These are phyloP conservation scores for Bathelium albidoporum DNA, from an alignment of 495 filamentous ascomycete species.

Conservation along the genomic window DNA sequence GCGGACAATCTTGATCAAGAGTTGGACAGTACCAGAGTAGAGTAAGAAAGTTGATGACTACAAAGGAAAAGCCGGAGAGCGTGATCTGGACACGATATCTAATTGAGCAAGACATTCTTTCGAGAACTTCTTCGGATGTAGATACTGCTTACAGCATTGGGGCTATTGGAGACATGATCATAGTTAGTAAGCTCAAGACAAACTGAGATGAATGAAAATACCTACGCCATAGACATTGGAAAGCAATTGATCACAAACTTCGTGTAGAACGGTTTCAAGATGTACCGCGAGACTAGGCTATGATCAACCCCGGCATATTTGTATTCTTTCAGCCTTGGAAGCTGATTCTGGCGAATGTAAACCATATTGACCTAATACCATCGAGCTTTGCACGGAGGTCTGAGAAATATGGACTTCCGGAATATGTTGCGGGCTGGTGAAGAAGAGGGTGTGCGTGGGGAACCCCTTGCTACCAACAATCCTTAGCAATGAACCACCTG, in stretches of 20 bases:
- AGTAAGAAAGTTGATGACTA: constrained; percentile 84
- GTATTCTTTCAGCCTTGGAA: constrained; percentile 81
- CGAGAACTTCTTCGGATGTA: constrained; percentile 14
- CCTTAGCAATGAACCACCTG: too few species aligned
- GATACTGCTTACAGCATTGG: constrained; percentile 47
- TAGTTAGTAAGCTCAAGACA: constrained; percentile 14
- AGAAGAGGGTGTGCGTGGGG: too few species aligned
- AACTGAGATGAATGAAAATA: neutral
- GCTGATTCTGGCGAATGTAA: constrained; percentile 84
- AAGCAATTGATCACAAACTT: constrained; percentile 88
- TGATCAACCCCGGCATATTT: constrained; percentile 87
- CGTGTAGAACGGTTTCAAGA: constrained; percentile 96
- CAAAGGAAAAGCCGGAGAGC: constrained; percentile 80
- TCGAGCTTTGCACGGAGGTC: too few species aligned
- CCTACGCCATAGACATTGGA: constrained; percentile 89
- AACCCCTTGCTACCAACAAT: too few species aligned
- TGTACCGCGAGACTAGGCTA: constrained; percentile 76
- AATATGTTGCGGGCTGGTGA: too few species aligned
- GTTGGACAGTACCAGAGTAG: constrained; percentile 94
- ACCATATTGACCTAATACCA: constrained; percentile 44
- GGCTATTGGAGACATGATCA: constrained; percentile 30
- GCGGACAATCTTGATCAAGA: constrained; percentile 82
- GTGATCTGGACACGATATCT: constrained; percentile 62
- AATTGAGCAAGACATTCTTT: neutral
- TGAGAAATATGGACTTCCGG: too few species aligned